A percentile compares a stretch with the other conserved stretches of the same genome.
Evolutionary conservation across 2,329 filamentous ascomycete species (phyloP).

Genomic region (Diaporthe longicolla): DNA sequence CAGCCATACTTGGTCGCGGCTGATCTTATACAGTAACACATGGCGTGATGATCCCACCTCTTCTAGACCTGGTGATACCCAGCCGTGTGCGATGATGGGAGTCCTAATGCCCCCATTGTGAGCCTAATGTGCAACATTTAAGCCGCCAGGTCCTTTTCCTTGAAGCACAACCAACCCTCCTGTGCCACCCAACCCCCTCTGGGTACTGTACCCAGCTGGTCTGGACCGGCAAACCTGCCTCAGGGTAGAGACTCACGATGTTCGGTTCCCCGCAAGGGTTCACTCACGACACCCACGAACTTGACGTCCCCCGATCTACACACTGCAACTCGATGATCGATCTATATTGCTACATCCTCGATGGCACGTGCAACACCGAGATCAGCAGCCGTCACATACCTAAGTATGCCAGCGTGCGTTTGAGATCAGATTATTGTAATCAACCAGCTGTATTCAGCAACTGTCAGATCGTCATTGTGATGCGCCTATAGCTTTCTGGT

Average conservation of each 20-base stretch:
- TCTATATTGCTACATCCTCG: too few species aligned
- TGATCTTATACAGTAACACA: neutral
- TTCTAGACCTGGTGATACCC: neutral
- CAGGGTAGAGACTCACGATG: neutral
- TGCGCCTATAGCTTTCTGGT: too few species aligned
- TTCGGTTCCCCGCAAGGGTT: neutral
- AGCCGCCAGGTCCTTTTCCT: neutral
- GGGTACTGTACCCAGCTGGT: neutral
- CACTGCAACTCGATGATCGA: too few species aligned
- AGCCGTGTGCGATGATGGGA: neutral
- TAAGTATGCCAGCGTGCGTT: too few species aligned
- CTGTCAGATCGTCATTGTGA: too few species aligned
- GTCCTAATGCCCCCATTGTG: neutral
- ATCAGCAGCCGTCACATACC: too few species aligned
- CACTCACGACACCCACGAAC: neutral
- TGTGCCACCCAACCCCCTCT: neutral
- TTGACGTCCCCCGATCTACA: neutral
- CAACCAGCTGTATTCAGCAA: too few species aligned
- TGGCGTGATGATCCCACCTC: neutral
- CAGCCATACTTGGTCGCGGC: neutral
- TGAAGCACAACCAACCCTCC: neutral
- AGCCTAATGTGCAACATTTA: neutral
- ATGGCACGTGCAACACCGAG: too few species aligned
- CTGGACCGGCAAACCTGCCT: neutral
- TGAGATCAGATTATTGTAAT: too few species aligned